Percentiles rank a stretch among this genome's conserved stretches.
Conservation (phyloP, 495 filamentous ascomycete genomes). For the Trypethelium eluteriae region DNA sequence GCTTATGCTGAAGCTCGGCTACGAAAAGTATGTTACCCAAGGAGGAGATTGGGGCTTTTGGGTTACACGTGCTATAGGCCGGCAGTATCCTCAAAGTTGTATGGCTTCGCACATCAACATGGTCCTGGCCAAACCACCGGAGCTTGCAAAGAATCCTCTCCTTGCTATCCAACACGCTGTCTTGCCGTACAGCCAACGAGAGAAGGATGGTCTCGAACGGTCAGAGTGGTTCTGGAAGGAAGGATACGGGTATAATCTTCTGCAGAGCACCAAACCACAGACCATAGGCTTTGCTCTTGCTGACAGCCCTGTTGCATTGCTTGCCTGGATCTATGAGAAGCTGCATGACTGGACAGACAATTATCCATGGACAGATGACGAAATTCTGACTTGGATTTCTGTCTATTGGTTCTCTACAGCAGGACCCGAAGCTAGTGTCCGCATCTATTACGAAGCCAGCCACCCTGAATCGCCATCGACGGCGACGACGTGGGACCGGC, state of each 20-base stretch:
- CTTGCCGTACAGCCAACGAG: constrained; percentile 31
- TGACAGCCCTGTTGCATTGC: constrained; percentile 45
- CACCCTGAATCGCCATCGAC: constrained; percentile 17
- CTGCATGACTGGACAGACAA: constrained; percentile 45
- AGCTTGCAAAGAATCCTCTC: constrained; percentile 30
- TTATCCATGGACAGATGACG: constrained; percentile 49
- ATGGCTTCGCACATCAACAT: constrained; percentile 44
- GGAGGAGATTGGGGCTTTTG: constrained; percentile 47
- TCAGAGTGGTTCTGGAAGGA: constrained; percentile 43
- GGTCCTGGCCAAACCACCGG: constrained; percentile 1
- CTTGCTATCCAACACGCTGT: constrained; percentile 30
- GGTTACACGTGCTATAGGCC: constrained; percentile 39
- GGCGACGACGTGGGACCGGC: constrained; percentile 11
- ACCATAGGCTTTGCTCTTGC: constrained; percentile 45
- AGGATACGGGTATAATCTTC: constrained; percentile 39
- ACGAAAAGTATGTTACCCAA: constrained; percentile 44
- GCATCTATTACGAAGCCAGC: constrained; percentile 46
- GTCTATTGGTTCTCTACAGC: constrained; percentile 48
- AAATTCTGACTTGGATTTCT: constrained; percentile 49
- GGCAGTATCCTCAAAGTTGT: constrained; percentile 37
- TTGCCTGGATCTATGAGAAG: constrained; percentile 52
- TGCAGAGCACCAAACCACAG: constrained; percentile 46
- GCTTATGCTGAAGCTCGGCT: constrained; percentile 41
- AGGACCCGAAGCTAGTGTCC: constrained; percentile 42
- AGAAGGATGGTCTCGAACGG: constrained; percentile 31